phyloP scores from a whole-genome alignment of 2,329 filamentous ascomycete genomes.

The Neoarthrinium moseri region DNA sequence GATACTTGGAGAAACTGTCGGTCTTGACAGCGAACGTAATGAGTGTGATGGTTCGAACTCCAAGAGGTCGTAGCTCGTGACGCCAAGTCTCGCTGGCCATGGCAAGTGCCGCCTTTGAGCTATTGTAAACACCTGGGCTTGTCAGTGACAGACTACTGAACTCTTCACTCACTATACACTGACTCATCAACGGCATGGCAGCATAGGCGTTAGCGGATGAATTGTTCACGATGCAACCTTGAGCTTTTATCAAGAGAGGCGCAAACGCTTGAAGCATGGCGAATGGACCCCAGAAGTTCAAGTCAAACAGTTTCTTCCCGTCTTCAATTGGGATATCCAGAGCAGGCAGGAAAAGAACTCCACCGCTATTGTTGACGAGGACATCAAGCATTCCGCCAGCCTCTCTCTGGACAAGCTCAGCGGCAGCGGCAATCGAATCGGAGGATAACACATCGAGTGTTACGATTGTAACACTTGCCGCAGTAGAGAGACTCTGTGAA shows the following conservation, averaged over 20 bases:
- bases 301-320: constrained; percentile 4
- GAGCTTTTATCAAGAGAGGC: constrained; percentile 8
- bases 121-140: constrained; percentile 21
- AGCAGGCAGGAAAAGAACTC: constrained; percentile 15
- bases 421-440: constrained; percentile 16
- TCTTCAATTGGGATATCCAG: constrained; percentile 5
- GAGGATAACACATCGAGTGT: constrained; percentile 12
- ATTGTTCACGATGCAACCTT: constrained; percentile 11
- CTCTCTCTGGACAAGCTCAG: constrained; percentile 13
- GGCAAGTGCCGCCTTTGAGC: constrained; percentile 24
- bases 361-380: constrained; percentile 22
- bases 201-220: constrained; percentile 1
- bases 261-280: constrained; percentile 10
- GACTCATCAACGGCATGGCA: constrained; percentile 6
- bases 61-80: constrained; percentile 25
- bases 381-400: constrained; percentile 17
- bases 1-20: constrained; percentile 13
- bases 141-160: not conserved
- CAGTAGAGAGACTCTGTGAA: constrained; percentile 5
- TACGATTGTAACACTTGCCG: constrained; percentile 8
- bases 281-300: constrained; percentile 9
- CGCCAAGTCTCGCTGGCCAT: constrained; percentile 23
- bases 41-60: constrained; percentile 23
- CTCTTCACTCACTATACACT: not conserved
- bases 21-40: constrained; percentile 23